Conservation (phyloP, 192 early-diverging fungal genomes). For the Coemansia sp. region DNA sequence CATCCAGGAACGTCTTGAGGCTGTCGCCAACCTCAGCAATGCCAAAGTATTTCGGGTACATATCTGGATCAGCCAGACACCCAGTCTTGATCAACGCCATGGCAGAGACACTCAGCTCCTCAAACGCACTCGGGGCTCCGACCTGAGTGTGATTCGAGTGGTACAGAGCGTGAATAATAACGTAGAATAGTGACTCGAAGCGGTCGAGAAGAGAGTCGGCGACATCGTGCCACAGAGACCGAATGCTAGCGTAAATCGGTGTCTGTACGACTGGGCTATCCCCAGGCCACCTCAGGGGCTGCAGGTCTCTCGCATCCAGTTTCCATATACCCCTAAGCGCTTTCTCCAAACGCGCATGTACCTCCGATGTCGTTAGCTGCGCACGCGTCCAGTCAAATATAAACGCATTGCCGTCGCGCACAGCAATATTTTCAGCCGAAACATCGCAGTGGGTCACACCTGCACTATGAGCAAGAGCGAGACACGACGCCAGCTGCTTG, state of each 20-base stretch:
- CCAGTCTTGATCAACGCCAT: conserved; percentile 1
- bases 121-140: background rate
- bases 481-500: background rate
- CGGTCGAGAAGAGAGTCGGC: background rate
- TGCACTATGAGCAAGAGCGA: background rate
- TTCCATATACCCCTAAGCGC: background rate
- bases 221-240: background rate
- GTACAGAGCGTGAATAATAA: background rate
- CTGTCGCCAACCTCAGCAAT: background rate
- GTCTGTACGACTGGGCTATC: background rate
- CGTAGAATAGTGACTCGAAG: conserved; percentile 23
- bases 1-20: background rate
- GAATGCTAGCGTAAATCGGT: conserved; percentile 7
- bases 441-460: conserved; percentile 22
- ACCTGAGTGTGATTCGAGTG: background rate
- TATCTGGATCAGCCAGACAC: background rate
- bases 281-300: background rate
- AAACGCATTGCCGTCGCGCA: background rate
- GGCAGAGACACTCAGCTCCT: background rate
- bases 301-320: background rate
- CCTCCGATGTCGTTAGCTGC: background rate
- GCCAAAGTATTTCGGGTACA: background rate
- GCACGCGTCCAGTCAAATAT: conserved; percentile 25
- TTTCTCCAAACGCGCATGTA: background rate
- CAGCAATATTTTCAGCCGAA: conserved; percentile 16